Conservation (phyloP, 306 rosid species). For the Ceratonia siliqua region DNA sequence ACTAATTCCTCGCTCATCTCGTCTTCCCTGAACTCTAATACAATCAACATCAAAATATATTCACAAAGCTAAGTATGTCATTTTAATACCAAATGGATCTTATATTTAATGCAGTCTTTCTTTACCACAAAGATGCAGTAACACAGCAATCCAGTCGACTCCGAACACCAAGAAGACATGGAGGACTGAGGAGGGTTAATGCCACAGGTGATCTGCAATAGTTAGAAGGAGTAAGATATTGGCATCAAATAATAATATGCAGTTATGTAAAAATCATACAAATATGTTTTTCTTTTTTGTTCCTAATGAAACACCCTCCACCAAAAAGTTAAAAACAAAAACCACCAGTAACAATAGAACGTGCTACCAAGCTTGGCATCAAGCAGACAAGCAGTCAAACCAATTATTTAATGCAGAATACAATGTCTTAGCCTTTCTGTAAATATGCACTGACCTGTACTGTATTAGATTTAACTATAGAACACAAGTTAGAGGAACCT, state of each 20-base stretch:
- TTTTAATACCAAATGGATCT: conserved; percentile 8
- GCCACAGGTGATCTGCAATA: conserved; percentile 11
- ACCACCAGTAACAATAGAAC: background rate
- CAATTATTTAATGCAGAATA: background rate
- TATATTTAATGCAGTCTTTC: background rate
- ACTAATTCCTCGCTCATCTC: background rate
- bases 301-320: no score
- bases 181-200: background rate
- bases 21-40: background rate
- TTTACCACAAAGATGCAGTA: conserved; percentile 15
- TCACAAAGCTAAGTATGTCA: background rate
- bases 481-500: background rate
- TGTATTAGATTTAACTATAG: background rate
- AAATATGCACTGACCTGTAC: background rate
- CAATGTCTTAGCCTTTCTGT: background rate
- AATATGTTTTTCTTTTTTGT: no score
- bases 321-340: background rate
- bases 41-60: background rate
- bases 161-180: conserved; percentile 4
- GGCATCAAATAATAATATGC: background rate
- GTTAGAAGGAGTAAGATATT: background rate
- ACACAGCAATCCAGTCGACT: conserved; percentile 1
- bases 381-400: background rate
- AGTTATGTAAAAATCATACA: background rate
- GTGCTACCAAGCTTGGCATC: background rate